phyloP scores from a whole-genome alignment of 805 yeast genomes.

The Suhomyces faveliae region DNA sequence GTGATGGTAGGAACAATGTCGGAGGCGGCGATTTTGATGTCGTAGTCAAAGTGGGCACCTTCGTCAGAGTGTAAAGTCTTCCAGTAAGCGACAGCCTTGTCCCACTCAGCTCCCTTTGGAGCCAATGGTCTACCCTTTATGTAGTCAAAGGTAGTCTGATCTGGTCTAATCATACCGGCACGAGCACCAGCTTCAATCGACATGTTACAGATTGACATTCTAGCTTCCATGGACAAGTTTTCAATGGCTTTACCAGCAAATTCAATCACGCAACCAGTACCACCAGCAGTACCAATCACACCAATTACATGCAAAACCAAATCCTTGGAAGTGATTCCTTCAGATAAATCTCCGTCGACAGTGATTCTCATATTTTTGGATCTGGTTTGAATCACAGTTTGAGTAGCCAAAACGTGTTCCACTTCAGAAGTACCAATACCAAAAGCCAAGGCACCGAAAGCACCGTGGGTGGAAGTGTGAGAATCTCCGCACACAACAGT shows the following conservation, averaged over 20 bases:
- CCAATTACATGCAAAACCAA: slow-evolving; percentile 92
- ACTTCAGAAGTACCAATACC: slow-evolving; percentile 99
- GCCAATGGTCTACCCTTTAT: slow-evolving; percentile 92
- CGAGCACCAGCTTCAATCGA: slow-evolving; percentile 99
- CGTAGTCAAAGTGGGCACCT: slow-evolving; percentile 86
- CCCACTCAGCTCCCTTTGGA: slow-evolving; percentile 94
- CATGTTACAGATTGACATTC: slow-evolving; percentile 99
- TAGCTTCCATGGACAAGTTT: slow-evolving; percentile 89
- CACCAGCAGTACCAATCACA: slow-evolving; percentile 98
- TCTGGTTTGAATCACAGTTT: slow-evolving; percentile 90
- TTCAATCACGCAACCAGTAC: slow-evolving; percentile 96
- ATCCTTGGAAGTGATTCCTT: slow-evolving; percentile 96
- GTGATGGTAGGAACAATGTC: slow-evolving; percentile 96
- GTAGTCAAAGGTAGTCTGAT: slow-evolving; percentile 82
- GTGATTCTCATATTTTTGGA: slow-evolving; percentile 93
- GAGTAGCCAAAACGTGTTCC: slow-evolving; percentile 97
- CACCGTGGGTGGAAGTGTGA: slow-evolving; percentile 98
- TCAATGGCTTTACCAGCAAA: slow-evolving; percentile 95
- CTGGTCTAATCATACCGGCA: slow-evolving; percentile 99
- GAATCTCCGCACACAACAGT: slow-evolving; percentile 99
- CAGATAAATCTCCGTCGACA: slow-evolving; percentile 78
- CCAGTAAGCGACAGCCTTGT: slow-evolving; percentile 92
- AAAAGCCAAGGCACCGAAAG: slow-evolving; percentile 94
- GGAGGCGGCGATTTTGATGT: slow-evolving; percentile 72
- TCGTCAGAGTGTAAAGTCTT: slow-evolving; percentile 80